Evolutionary conservation across 2,329 filamentous ascomycete species (phyloP).

Genomic region (Aschersonia sp.): DNA sequence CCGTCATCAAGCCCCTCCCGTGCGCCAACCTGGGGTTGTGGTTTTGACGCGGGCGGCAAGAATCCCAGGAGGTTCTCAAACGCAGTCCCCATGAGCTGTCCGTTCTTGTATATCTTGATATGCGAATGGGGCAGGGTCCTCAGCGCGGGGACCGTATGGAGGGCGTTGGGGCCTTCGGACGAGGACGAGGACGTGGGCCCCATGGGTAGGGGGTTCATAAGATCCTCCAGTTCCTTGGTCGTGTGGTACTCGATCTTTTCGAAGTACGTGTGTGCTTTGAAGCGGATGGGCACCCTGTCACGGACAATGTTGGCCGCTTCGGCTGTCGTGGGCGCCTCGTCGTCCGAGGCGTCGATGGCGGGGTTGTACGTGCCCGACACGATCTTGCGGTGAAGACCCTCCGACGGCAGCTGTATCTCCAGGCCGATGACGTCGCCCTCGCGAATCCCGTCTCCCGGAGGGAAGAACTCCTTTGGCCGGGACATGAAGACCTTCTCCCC

Average conservation of each 20-base stretch:
- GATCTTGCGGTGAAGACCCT: conserved; percentile 75
- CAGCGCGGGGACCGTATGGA: conserved; percentile 59
- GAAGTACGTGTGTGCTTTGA: conserved; percentile 88
- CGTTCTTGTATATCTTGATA: conserved; percentile 90
- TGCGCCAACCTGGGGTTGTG: conserved; percentile 56
- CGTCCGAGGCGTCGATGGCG: conserved; percentile 55
- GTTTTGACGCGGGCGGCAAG: conserved; percentile 74
- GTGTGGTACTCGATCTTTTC: conserved; percentile 84
- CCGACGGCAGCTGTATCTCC: conserved; percentile 79
- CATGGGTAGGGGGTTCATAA: conserved; percentile 54
- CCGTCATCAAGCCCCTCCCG: conserved; percentile 86
- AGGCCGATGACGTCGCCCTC: conserved; percentile 92
- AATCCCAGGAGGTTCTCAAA: conserved; percentile 85
- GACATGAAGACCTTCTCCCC: conserved; percentile 92
- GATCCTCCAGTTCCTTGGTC: conserved; percentile 76
- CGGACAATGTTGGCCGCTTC: conserved; percentile 71
- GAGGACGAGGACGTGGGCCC: conserved; percentile 26
- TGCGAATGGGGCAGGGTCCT: conserved; percentile 75
- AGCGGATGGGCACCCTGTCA: conserved; percentile 86
- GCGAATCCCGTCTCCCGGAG: conserved; percentile 60
- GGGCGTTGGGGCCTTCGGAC: conserved; percentile 50
- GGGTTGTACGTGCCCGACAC: conserved; percentile 81
- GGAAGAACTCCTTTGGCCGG: conserved; percentile 80
- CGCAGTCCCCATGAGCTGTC: conserved; percentile 68
- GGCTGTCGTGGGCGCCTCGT: conserved; percentile 36